Base-by-base conservation (phyloP, 257 asterid genomes). In the Salvia hispanica region DNA sequence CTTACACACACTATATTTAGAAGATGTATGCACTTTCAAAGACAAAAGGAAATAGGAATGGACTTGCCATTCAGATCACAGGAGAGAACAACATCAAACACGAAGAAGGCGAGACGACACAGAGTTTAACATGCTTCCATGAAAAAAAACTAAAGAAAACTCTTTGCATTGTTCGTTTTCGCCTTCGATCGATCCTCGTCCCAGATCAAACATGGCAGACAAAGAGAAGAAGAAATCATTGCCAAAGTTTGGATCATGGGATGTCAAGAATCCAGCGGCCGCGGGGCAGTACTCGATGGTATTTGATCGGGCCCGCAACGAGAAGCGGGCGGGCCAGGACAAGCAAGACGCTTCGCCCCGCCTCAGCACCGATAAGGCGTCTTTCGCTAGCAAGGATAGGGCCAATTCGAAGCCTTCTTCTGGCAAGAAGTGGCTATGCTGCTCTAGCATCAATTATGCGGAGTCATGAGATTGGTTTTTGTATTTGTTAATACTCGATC, bases 161-260 rank as follows among this genome's bases (percentile, higher is more conserved):
- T 25, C 31, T 25, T 25, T 25, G 2, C 1, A 34, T 34, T 5
- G 10, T 58, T 15, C 2, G 39, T 39, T 58, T 44, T 28, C 33
- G 1, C 31, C 31, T 25, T 25, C 31, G 31, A 25, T 25, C 3
- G 31, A 25, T 15, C 57, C 39, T 13, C 48, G 61, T 62, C 54
- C 15, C n/a, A 4, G 18, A 33, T 31, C 13, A 13, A 71, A 71
- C 4, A 81, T 81, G 83, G 51, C 74, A 10, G 83, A 69, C n/a
- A 73, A 46, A 42, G 74, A 67, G 7, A 82, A 71, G 54, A 74
- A 25, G 3, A 54, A 25, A 2, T 25, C 73, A 46, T 58, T 80
- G 76, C 88, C 88, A 0, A 83, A 80, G 60, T 83, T 83, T 12
- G 88, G 88, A 57, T 77, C 80, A 18, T 83, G 88, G 88, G 83